Conservation (phyloP, 805 yeast genomes). For the Starmerella etchellsii region DNA sequence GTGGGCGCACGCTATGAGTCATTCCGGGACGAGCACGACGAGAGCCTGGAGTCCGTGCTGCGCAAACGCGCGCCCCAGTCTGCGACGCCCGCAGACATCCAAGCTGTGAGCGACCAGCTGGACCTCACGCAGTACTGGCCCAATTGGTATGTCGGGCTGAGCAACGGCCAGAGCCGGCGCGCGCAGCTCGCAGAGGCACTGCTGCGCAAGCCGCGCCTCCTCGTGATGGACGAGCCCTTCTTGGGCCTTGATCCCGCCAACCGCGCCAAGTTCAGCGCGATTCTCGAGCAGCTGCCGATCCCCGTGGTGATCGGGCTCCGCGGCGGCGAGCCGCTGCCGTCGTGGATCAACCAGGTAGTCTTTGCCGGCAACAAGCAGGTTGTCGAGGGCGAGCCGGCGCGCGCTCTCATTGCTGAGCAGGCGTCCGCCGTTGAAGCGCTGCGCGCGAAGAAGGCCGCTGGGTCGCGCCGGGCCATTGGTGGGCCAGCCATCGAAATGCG, state of each 20-base stretch:
- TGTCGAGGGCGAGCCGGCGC: slow-evolving; percentile 6
- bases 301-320: slow-evolving; percentile 61
- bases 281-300: slow-evolving; percentile 35
- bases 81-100: slow-evolving; percentile 35
- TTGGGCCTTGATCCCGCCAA: slow-evolving; percentile 79
- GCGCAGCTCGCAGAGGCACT: slow-evolving; percentile 74
- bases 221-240: slow-evolving; percentile 83
- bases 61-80: slow-evolving; percentile 28
- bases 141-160: slow-evolving; percentile 73
- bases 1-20: slow-evolving; percentile 81
- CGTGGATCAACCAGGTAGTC: slow-evolving; percentile 57
- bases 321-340: slow-evolving; percentile 60
- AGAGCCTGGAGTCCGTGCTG: slow-evolving; percentile 47
- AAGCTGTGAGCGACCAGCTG: slow-evolving; percentile 37
- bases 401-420: not conserved
- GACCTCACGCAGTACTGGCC: slow-evolving; percentile 44
- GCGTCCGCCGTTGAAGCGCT: not conserved
- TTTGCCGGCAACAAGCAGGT: slow-evolving; percentile 39
- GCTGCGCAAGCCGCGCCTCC: slow-evolving; percentile 47
- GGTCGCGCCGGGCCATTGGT: not conserved
- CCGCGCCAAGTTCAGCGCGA: slow-evolving; percentile 42
- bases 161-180: slow-evolving; percentile 89
- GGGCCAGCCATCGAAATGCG: slow-evolving; percentile 39
- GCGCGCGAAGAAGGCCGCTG: not conserved
- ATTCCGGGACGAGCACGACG: slow-evolving; percentile 73